Percentiles rank a stretch among this genome's conserved stretches.
Conservation (phyloP, 2,329 filamentous ascomycete genomes). For the Ophiosphaerella herpotricha region DNA sequence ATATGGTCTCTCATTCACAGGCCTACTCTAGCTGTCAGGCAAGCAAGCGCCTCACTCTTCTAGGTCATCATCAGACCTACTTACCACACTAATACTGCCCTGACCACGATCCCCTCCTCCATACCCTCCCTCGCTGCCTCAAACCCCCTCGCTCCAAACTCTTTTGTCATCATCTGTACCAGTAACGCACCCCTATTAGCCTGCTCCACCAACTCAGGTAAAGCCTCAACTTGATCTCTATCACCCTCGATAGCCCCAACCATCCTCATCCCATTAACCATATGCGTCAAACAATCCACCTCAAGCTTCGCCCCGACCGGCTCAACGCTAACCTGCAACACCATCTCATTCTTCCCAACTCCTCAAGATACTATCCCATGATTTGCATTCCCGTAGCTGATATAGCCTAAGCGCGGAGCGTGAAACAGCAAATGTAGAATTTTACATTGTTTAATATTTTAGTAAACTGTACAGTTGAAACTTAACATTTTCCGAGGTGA, state of each 20-base stretch:
- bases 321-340: slow-evolving; percentile 20
- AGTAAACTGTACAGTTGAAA: no score
- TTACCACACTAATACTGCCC: slow-evolving; percentile 17
- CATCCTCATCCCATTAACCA: slow-evolving; percentile 16
- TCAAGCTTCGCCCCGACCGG: slow-evolving; percentile 22
- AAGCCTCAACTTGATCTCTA: slow-evolving; percentile 15
- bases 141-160: slow-evolving; percentile 14
- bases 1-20: no score
- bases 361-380: slow-evolving; percentile 7
- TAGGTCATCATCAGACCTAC: no score
- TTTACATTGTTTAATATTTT: no score
- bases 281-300: slow-evolving; percentile 16
- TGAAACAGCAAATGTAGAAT: no score
- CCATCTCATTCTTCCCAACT: slow-evolving; percentile 17
- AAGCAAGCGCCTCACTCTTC: no score
- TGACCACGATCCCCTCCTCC: slow-evolving; percentile 19
- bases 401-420: no score
- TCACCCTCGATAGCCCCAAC: slow-evolving; percentile 21
- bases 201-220: slow-evolving; percentile 20
- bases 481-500: no score
- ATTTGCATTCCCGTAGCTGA: no score
- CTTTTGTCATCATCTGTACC: slow-evolving; percentile 18
- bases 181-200: slow-evolving; percentile 11
- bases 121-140: slow-evolving; percentile 11
- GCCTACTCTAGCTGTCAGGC: no score